A percentile compares a stretch with the other conserved stretches of the same genome.
Conservation (phyloP, 306 rosid genomes). For the Herpetospermum pedunculosum region DNA sequence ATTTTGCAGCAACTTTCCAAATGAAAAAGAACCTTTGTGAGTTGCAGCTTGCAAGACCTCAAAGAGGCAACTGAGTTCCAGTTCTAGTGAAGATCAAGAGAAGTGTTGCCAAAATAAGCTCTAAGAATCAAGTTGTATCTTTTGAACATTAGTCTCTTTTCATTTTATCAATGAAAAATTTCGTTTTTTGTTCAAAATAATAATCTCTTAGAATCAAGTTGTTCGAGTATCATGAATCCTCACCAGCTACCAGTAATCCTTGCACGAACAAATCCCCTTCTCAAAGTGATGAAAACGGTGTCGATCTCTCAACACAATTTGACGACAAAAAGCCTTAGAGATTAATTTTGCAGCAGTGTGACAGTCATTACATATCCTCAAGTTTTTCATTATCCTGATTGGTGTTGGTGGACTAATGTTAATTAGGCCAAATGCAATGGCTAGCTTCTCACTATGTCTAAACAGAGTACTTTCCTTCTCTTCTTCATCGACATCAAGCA, state of each 20-base stretch:
- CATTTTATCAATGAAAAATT: too few species aligned
- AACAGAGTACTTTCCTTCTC: constrained; percentile 76
- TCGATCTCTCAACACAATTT: constrained; percentile 83
- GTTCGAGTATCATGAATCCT: background rate
- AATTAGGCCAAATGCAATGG: constrained; percentile 81
- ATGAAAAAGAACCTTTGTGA: background rate
- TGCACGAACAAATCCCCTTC: constrained; percentile 79
- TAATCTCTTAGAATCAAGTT: background rate
- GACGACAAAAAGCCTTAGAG: constrained; percentile 61
- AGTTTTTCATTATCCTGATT: constrained; percentile 85
- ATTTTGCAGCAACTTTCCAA: background rate
- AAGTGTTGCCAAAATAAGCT: background rate
- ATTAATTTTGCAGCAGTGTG: constrained; percentile 62
- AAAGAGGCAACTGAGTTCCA: background rate
- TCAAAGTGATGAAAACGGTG: constrained; percentile 88
- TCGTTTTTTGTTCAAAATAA: too few species aligned
- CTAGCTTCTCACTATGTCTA: constrained; percentile 91
- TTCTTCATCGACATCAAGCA: constrained; percentile 69
- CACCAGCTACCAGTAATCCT: constrained; percentile 64
- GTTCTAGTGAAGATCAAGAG: background rate
- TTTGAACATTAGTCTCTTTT: too few species aligned
- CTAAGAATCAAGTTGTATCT: background rate
- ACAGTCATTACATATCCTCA: constrained; percentile 85
- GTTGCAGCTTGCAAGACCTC: background rate
- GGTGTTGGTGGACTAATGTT: constrained; percentile 69